A percentile compares a stretch with the other conserved stretches of the same genome.
phyloP scores from a whole-genome alignment of 371 early-diverging fungal genomes.

The Rhizopus arrhizus region DNA sequence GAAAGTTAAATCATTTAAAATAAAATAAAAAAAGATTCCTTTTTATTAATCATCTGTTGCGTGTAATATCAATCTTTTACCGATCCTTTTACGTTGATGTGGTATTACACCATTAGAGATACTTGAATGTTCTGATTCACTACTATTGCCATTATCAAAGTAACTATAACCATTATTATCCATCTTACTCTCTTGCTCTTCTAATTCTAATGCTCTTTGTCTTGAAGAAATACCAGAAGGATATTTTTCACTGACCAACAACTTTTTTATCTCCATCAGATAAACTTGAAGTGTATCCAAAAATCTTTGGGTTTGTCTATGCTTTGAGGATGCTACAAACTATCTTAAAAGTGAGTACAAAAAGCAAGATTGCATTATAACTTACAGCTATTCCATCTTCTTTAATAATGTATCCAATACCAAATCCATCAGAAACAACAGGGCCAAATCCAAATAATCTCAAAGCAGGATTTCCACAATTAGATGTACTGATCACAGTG shows the following conservation, averaged over 20 bases:
- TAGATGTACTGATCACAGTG: constrained; percentile 85
- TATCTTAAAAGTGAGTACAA: constrained; percentile 1
- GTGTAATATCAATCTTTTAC: constrained; percentile 44
- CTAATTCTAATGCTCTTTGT: constrained; percentile 45
- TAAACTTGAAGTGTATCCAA: constrained; percentile 49
- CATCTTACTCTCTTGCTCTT: constrained; percentile 35
- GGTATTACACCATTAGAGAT: background rate
- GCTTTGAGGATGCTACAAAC: constrained; percentile 61
- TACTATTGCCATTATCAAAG: constrained; percentile 51
- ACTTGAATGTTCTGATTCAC: constrained; percentile 12
- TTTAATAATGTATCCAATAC: constrained; percentile 88
- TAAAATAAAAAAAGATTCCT: constrained; percentile 12
- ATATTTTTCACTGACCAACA: constrained; percentile 52
- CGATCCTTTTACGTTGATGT: constrained; percentile 35
- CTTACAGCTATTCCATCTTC: constrained; percentile 62
- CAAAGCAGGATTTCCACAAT: constrained; percentile 83
- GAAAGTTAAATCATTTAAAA: constrained; percentile 30
- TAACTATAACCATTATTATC: constrained; percentile 51
- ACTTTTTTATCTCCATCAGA: constrained; percentile 42
- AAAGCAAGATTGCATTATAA: constrained; percentile 6
- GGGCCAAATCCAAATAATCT: constrained; percentile 91
- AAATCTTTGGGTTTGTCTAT: constrained; percentile 58
- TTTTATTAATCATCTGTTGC: constrained; percentile 29
- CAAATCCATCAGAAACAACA: constrained; percentile 89
- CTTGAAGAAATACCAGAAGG: constrained; percentile 48